Base-by-base conservation (phyloP, 2,329 filamentous ascomycete genomes). In the Atkinsonella texensis region DNA sequence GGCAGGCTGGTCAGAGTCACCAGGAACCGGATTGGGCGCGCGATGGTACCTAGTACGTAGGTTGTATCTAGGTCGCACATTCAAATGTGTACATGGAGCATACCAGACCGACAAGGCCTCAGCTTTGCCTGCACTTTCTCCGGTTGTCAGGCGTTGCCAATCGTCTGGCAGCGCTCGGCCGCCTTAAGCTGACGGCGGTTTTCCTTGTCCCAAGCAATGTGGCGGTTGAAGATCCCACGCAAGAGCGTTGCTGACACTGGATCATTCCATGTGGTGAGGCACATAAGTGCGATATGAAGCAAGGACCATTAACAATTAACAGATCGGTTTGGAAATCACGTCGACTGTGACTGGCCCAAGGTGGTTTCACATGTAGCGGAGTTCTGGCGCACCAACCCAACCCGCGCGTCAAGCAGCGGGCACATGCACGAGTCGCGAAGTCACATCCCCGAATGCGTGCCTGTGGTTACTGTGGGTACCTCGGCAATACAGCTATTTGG, bases 291-390 rank as follows among this genome's bases (percentile, higher is more conserved):
- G 49, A 43, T 33, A 32, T 33, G 9, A 15, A 13, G 5, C 15
- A 46, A 10, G 43, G 20, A 28, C n/a, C n/a, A n/a, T n/a, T n/a
- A n/a, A n/a, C 11, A 38, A 33, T 39, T 42, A 42, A 20, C 48
- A 32, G 20, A 17, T 12, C 32, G 2, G 17, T 20, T 41, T 28
- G 28, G 46, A 28, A 31, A 48, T 52, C 54, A 51, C 46, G 49
- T 47, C 33, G 44, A 43, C 38, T 48, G 39, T 57, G 53, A 55
- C 41, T 56, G 54, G 55, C 53, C 52, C 46, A 50, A 46, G 50
- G 54, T 23, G 23, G 48, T 41, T 20, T 50, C 49, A 52, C 39
- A 50, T 45, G 55, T 52, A 54, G 42, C 49, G 12, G 43, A 23
- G 38, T 35, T 44, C 28, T 18, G 32, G 17, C 31, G 11, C 18